These are phyloP conservation scores for Sclerotinia borealis DNA, from an alignment of 2,329 filamentous ascomycete species.

Conservation along the genomic window DNA sequence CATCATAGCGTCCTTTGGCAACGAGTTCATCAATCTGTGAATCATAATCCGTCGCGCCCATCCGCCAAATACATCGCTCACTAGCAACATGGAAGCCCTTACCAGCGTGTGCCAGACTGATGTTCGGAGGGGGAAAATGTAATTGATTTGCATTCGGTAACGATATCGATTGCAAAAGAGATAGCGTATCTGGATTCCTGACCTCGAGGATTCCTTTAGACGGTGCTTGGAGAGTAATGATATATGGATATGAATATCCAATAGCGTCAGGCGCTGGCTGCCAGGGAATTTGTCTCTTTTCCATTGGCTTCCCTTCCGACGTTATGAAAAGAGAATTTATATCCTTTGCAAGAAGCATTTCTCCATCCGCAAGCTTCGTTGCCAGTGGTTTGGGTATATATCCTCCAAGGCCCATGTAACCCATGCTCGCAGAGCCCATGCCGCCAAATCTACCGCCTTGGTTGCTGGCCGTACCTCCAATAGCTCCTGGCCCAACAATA, in stretches of 20 bases:
- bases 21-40: constrained; percentile 80
- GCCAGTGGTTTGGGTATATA: constrained; percentile 89
- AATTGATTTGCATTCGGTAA: constrained; percentile 77
- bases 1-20: constrained; percentile 68
- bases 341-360: constrained; percentile 93
- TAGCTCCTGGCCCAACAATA: constrained; percentile 69
- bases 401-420: constrained; percentile 90
- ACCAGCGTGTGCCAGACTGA: constrained; percentile 89
- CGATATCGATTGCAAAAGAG: constrained; percentile 77
- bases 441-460: constrained; percentile 66
- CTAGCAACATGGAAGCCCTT: constrained; percentile 94
- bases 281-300: constrained; percentile 91
- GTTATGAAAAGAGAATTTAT: constrained; percentile 93
- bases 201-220: constrained; percentile 83
- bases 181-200: constrained; percentile 85
- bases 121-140: constrained; percentile 86
- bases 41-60: constrained; percentile 89
- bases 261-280: constrained; percentile 79
- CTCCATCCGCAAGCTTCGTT: constrained; percentile 71
- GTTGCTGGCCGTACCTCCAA: constrained; percentile 54
- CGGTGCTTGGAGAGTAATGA: constrained; percentile 77
- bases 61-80: constrained; percentile 89
- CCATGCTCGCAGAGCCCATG: constrained; percentile 81
- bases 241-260: constrained; percentile 94
- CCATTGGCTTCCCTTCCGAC: constrained; percentile 70